Conservation (phyloP, 2,329 filamentous ascomycete species). For the Fusarium chuoi region DNA sequence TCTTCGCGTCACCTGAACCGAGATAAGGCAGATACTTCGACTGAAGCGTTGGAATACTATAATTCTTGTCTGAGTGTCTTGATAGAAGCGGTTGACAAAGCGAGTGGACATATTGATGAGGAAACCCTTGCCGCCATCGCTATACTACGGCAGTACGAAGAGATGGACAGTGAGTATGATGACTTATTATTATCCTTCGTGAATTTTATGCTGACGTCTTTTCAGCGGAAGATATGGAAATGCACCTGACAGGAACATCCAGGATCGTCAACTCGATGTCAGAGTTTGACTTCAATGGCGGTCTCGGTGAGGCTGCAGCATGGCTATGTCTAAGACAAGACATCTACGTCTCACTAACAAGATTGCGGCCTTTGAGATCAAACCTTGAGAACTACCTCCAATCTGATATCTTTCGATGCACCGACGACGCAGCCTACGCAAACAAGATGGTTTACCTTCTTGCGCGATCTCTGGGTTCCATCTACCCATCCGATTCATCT, state of each 20-base stretch:
- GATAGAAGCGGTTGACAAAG: not conserved
- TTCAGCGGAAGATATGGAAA: not conserved
- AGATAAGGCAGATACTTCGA: not conserved
- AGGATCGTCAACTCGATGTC: conserved; percentile 2
- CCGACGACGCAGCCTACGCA: not conserved
- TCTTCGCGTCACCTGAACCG: not conserved
- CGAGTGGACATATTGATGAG: not conserved
- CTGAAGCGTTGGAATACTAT: not conserved
- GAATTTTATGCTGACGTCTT: not conserved
- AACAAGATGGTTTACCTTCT: not conserved
- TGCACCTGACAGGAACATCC: conserved; percentile 1
- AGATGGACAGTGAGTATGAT: not conserved
- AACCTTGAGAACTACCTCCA: not conserved
- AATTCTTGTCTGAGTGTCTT: not conserved
- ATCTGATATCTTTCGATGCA: not conserved
- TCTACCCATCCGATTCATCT: not conserved
- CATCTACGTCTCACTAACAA: not conserved
- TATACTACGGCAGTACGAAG: conserved; percentile 1
- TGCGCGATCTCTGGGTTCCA: not conserved
- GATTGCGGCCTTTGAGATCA: not conserved
- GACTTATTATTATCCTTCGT: not conserved
- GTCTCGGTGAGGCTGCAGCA: not conserved
- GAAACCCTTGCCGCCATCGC: not conserved
- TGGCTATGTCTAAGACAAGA: not conserved
- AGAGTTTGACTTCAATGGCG: not conserved